Evolutionary conservation across 1,284 basidiomycete species (phyloP), one percentile per base, ranked within the genome.

Genomic region (Cryptococcus sp.): DNA sequence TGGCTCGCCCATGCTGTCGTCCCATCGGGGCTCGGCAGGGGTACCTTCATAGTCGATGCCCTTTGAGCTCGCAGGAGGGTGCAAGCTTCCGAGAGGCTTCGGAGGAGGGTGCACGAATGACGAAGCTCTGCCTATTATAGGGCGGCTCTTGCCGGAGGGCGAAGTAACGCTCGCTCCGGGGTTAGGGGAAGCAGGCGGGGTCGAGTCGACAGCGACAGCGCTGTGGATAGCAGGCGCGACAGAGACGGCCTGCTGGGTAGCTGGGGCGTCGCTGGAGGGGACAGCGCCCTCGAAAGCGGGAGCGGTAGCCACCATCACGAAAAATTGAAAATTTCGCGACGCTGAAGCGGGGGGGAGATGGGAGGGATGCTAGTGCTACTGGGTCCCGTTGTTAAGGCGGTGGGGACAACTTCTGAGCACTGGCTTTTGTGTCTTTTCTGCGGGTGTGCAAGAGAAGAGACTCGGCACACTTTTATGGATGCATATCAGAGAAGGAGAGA

Each of bases 1-100:
- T 42, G 69, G 71, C 63, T 76, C 62, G 45, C 71, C 77, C 66
- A 77, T 71, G 40, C 57, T 54, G 50, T 76, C 73, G 42, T 73
- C 63, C 76, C 77, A 78, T 42, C 68, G 50, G n/a, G 61, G 52
- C 25, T 65, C 54, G 19, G 60, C 59, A 31, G 61, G 58, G 60
- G 62, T 62, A 19, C 72, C 75, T 50, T 72, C 67, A 22, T 72
- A 73, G 63, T 78, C 78, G 57, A 79, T 69, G 41, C 78, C 78
- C 38, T 66, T 66, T 49, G 64, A 61, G 5, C 76, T 77, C 16
- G 78, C 77, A 20, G 78, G 78, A 5, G 76, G 76, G 69, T 74
- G 73, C 40, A 80, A 67, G 47, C 70, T 68, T 3, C 77, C 76
- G 3, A 51, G 20, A 15, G 73, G 70, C 23, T 60, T 65, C 1